Percentiles rank a stretch among this genome's conserved stretches.
phyloP scores from a whole-genome alignment of 2,329 filamentous ascomycete species.

The Nannizziopsis arthrosporioides region DNA sequence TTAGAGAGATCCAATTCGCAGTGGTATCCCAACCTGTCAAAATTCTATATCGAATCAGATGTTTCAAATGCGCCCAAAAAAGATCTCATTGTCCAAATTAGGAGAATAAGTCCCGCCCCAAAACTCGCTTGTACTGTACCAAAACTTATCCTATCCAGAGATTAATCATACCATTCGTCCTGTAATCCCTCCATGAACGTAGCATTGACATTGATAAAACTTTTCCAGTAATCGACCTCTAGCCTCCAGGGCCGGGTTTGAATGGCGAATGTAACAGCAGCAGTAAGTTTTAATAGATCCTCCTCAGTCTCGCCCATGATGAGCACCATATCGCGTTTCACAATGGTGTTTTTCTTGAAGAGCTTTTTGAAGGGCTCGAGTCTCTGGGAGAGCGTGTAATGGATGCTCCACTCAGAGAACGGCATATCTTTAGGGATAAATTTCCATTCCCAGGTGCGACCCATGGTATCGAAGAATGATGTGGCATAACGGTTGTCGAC shows the following conservation, averaged over 20 bases:
- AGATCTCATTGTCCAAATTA: too few species aligned
- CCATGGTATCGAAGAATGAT: slow-evolving; percentile 34
- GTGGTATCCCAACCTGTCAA: too few species aligned
- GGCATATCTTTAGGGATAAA: slow-evolving; percentile 41
- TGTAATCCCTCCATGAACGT: slow-evolving; percentile 36
- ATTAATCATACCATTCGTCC: slow-evolving; percentile 15
- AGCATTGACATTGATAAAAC: slow-evolving; percentile 39
- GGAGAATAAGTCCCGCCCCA: too few species aligned
- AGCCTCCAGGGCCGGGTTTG: slow-evolving; percentile 40
- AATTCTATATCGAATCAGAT: too few species aligned
- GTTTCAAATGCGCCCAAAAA: too few species aligned
- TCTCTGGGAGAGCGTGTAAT: slow-evolving; percentile 27
- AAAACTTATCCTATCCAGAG: background rate
- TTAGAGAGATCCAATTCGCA: too few species aligned
- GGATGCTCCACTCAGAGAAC: slow-evolving; percentile 34
- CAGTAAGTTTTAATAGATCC: slow-evolving; percentile 32
- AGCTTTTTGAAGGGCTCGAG: slow-evolving; percentile 21
- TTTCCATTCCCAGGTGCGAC: slow-evolving; percentile 38
- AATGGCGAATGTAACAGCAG: slow-evolving; percentile 35
- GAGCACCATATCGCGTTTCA: slow-evolving; percentile 36
- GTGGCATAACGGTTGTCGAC: slow-evolving; percentile 25
- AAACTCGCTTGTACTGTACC: too few species aligned
- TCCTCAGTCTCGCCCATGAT: slow-evolving; percentile 37
- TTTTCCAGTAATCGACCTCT: slow-evolving; percentile 43
- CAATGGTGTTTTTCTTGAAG: slow-evolving; percentile 26